phyloP scores from a whole-genome alignment of 2,329 filamentous ascomycete genomes.

The Conoideocrella luteorostrata region DNA sequence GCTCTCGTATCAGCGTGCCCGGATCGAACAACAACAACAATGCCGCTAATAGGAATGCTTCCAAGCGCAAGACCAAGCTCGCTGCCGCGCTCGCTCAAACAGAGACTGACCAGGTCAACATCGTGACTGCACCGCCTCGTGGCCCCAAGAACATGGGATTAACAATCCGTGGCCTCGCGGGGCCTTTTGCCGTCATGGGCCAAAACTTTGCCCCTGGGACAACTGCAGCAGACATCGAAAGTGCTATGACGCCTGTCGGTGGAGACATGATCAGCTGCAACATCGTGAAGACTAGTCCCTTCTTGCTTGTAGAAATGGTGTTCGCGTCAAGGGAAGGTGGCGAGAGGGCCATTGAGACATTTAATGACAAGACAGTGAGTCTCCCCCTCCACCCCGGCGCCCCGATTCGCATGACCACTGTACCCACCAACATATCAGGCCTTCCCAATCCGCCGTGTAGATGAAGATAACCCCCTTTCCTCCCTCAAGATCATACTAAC shows the following conservation, averaged over 20 bases:
- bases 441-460: too few relatives aligned
- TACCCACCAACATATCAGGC: too few relatives aligned
- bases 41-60: constrained; percentile 14
- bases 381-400: too few relatives aligned
- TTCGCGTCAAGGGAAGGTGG: constrained; percentile 68
- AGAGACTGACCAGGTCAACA: constrained; percentile 34
- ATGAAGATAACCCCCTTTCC: background rate
- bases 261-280: constrained; percentile 62
- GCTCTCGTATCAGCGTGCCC: constrained; percentile 38
- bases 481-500: background rate
- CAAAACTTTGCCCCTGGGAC: constrained; percentile 80
- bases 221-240: constrained; percentile 75
- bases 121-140: constrained; percentile 14
- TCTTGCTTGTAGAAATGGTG: constrained; percentile 70
- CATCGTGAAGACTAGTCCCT: constrained; percentile 60
- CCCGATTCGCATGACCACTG: too few relatives aligned
- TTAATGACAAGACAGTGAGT: constrained; percentile 71
- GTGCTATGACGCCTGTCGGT: constrained; percentile 70
- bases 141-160: constrained; percentile 39
- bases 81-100: constrained; percentile 39
- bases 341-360: constrained; percentile 66
- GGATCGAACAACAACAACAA: constrained; percentile 19
- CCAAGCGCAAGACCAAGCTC: constrained; percentile 30
- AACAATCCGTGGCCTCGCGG: constrained; percentile 66
- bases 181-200: constrained; percentile 65